These are phyloP conservation scores for Lonicera japonica DNA, from an alignment of 129 eudicot species.

Conservation along the genomic window DNA sequence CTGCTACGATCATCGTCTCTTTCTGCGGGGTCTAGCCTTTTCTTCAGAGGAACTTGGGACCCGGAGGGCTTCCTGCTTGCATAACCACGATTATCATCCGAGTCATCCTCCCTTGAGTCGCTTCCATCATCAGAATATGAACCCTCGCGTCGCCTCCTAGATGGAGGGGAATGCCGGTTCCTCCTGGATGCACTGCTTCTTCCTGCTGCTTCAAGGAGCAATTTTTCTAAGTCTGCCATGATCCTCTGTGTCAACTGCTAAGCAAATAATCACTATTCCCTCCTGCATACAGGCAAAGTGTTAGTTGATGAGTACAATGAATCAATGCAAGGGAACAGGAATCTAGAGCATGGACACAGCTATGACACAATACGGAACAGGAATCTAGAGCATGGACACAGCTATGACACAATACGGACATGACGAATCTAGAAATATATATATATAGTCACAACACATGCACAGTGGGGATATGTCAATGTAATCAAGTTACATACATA, in stretches of 20 bases:
- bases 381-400: background rate
- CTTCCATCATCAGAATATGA: constrained; percentile 80
- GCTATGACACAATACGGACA: too few relatives aligned
- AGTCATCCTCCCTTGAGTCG: constrained; percentile 82
- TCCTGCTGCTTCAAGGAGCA: constrained; percentile 87
- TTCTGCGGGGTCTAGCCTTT: constrained; percentile 60
- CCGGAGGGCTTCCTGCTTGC: constrained; percentile 59
- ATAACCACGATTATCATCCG: constrained; percentile 67
- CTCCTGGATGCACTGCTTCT: constrained; percentile 42
- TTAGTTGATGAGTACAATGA: background rate
- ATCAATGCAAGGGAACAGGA: background rate
- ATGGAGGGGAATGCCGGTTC: constrained; percentile 61
- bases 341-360: background rate
- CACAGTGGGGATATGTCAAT: too few relatives aligned
- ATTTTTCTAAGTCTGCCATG: constrained; percentile 36
- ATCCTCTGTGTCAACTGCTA: background rate
- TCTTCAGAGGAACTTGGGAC: constrained; percentile 82
- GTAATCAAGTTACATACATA: too few relatives aligned
- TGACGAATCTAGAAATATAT: too few relatives aligned
- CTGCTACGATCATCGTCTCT: constrained; percentile 72
- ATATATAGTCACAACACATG: too few relatives aligned
- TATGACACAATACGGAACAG: too few relatives aligned
- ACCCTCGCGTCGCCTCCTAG: constrained; percentile 53
- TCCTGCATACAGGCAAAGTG: constrained; percentile 1
- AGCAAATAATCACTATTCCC: background rate